Percentiles rank a stretch among this genome's conserved stretches.
phyloP scores from a whole-genome alignment of 192 early-diverging fungal genomes.

The Phlyctochytrium arcticum region DNA sequence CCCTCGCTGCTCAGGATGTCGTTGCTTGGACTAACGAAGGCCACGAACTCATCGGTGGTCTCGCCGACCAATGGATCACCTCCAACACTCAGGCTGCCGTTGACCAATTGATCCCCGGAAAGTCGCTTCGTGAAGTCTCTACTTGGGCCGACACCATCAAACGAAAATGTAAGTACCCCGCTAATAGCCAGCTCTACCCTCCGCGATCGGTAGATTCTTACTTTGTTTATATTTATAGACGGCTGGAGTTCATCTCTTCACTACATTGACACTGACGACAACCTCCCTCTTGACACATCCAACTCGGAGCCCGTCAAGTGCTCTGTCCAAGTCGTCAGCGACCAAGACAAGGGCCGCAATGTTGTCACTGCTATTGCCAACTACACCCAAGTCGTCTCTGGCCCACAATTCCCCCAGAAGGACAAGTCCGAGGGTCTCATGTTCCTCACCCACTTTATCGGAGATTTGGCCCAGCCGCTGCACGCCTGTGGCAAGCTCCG shows the following conservation, averaged over 20 bases:
- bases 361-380: constrained; percentile 31
- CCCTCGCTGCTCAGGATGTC: too few relatives aligned
- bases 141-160: too few relatives aligned
- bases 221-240: not conserved
- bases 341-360: constrained; percentile 23
- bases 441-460: constrained; percentile 42
- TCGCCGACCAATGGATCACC: too few relatives aligned
- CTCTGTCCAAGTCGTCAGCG: constrained; percentile 3
- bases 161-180: too few relatives aligned
- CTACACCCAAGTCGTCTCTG: constrained; percentile 17
- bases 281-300: constrained; percentile 19
- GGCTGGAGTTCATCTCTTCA: constrained; percentile 6
- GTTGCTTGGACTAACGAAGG: too few relatives aligned
- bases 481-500: constrained; percentile 30
- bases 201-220: too few relatives aligned
- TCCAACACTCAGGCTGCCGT: too few relatives aligned
- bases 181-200: too few relatives aligned
- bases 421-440: constrained; percentile 22
- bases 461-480: constrained; percentile 44
- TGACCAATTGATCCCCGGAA: too few relatives aligned
- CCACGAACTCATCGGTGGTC: too few relatives aligned
- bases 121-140: too few relatives aligned
- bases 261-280: constrained; percentile 22
- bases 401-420: not conserved
- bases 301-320: not conserved